A percentile compares a stretch with the other conserved stretches of the same genome.
phyloP scores from a whole-genome alignment of 768 basidiomycete species.

The Leccinum pellstonianum region DNA sequence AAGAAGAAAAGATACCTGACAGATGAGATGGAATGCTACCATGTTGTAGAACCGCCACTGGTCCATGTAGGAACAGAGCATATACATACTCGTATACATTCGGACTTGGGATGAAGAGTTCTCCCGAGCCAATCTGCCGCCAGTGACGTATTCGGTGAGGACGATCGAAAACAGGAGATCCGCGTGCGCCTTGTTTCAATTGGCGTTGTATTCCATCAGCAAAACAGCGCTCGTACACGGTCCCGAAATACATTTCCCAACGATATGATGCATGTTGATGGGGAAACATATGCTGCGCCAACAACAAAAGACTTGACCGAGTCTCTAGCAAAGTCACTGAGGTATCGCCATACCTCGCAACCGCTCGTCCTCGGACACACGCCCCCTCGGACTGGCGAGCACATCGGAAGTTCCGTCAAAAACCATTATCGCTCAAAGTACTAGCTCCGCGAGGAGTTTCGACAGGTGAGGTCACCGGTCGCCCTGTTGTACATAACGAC shows the following conservation, averaged over 20 bases:
- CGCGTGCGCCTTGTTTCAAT: neutral
- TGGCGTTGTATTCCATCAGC: neutral
- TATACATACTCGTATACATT: neutral
- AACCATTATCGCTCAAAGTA: conserved; percentile 5
- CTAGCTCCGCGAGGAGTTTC: neutral
- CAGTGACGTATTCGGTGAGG: neutral
- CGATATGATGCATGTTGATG: neutral
- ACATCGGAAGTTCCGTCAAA: conserved; percentile 7
- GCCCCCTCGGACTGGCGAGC: conserved; percentile 7
- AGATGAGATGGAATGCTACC: conserved; percentile 1
- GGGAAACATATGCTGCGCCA: neutral
- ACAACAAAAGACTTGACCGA: neutral
- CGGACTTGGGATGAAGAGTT: neutral
- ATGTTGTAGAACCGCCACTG: neutral
- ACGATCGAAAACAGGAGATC: neutral
- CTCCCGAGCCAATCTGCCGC: neutral
- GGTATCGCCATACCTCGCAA: neutral
- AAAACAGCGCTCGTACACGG: neutral
- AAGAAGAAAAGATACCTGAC: neutral
- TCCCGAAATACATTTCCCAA: no score
- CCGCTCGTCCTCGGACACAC: neutral
- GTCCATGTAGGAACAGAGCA: neutral
- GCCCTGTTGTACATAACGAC: neutral
- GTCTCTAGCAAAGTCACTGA: neutral
- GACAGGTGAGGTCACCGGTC: neutral